Base-by-base conservation (phyloP, 306 rosid species). In the Quercus cerris region DNA sequence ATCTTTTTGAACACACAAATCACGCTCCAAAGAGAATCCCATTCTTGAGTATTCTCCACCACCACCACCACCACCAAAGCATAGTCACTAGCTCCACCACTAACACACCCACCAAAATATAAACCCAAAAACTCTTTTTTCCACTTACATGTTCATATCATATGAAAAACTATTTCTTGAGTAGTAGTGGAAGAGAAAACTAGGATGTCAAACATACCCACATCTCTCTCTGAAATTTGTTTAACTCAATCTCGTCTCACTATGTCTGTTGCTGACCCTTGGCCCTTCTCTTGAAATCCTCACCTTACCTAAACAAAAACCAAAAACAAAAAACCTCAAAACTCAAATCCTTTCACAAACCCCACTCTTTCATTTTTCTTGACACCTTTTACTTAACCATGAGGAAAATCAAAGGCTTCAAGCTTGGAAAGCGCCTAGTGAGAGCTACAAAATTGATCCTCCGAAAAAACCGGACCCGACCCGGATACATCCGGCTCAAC, bases 211-310 rank as follows among this genome's bases (percentile, higher is more conserved):
- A 93, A 91, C 78, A 91, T 88, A 74, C 94, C 98, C 51, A 33
- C 71, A 1, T 86, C 88, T 56, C 88, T 91, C 31, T 88, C 92
- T 78, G 91, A 93, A 78, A 77, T 86, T 73, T 88, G 91, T 70
- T 85, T 89, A 70, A 76, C 91, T 17, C 85, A 74, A 55, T 93
- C 74, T 30, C 93, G 93, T 4, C 83, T 91, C 5, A 81, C 89
- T 78, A 93, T 93, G 86, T 93, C 97, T 81, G 85, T 70, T 0
- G 90, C 98, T 6, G 94, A 91, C 71, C 95, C 95, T 14, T 90
- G 95, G 91, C 89, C 90, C 13, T 93, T 90, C 57, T 94, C 89
- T 14, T 88, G 28, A 81, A 6, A 38, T 8, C 77, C 75, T 22
- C 70, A 31, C 70, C 51, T 2, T 18, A 59, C 3, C 6, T 75